Conservation (phyloP, 1,284 basidiomycete species). For the Albatrellus sp. region DNA sequence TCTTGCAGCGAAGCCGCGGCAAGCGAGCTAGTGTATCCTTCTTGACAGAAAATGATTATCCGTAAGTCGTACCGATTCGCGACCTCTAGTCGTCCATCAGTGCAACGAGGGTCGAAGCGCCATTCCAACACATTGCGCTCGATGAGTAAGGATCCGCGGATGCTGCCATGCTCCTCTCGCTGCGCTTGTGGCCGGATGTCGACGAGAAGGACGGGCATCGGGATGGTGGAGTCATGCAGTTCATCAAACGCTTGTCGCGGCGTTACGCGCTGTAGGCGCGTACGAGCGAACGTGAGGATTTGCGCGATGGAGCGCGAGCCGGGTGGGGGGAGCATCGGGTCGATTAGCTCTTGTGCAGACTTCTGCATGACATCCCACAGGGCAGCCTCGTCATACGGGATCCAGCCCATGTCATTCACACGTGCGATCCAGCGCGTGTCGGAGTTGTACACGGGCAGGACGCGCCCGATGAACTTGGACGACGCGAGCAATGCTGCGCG, state of each 20-base stretch:
- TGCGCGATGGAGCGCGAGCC: constrained; percentile 45
- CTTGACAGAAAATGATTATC: constrained; percentile 59
- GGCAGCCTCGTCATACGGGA: constrained; percentile 45
- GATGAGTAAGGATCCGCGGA: constrained; percentile 50
- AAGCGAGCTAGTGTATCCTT: constrained; percentile 56
- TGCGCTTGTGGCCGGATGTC: constrained; percentile 57
- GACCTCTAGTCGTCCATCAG: constrained; percentile 37
- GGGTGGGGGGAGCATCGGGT: constrained; percentile 47
- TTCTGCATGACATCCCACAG: constrained; percentile 56
- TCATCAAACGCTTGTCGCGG: constrained; percentile 48
- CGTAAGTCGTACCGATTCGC: constrained; percentile 61
- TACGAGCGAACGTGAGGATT: constrained; percentile 42
- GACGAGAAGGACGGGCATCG: constrained; percentile 56
- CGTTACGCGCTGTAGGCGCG: constrained; percentile 48
- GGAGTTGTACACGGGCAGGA: constrained; percentile 22
- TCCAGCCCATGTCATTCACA: constrained; percentile 37
- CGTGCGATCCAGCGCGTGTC: constrained; percentile 31
- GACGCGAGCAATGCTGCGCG: constrained; percentile 48
- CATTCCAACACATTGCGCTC: constrained; percentile 67
- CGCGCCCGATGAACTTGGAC: constrained; percentile 52
- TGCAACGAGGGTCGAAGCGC: constrained; percentile 55
- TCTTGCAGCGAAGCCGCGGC: constrained; percentile 57
- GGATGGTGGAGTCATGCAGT: constrained; percentile 35
- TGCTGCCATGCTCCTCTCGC: constrained; percentile 38
- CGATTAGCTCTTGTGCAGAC: constrained; percentile 40